Conservation (phyloP, 306 rosid genomes). For the Bauhinia variegata region DNA sequence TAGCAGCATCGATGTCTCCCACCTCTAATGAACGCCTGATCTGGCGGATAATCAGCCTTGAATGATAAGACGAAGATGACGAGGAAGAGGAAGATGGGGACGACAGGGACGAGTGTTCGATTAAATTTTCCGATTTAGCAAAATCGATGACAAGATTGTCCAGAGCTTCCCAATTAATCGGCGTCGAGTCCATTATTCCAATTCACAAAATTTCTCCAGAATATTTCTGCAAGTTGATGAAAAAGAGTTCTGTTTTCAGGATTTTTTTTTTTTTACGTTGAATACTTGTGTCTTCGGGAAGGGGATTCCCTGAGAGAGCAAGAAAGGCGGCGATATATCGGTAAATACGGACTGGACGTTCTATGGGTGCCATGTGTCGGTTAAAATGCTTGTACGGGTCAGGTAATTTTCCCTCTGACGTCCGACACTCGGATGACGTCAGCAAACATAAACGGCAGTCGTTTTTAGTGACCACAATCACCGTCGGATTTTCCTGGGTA, state of each 20-base stretch:
- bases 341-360: conserved; percentile 37
- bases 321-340: conserved; percentile 61
- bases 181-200: conserved; percentile 67
- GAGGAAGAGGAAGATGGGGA: conserved; percentile 48
- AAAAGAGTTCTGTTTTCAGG: conserved; percentile 12
- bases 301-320: conserved; percentile 1
- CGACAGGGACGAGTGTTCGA: conserved; percentile 56
- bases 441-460: no score
- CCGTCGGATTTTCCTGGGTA: no score
- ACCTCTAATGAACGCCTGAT: conserved; percentile 74
- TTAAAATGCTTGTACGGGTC: not conserved
- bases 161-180: conserved; percentile 93
- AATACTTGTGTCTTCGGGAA: not conserved
- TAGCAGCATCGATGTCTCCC: conserved; percentile 72
- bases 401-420: no score
- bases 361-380: conserved; percentile 39
- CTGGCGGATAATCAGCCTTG: conserved; percentile 78
- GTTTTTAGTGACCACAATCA: no score
- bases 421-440: no score
- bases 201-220: conserved; percentile 28
- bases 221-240: conserved; percentile 18
- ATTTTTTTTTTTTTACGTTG: conserved; percentile 20
- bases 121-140: conserved; percentile 87
- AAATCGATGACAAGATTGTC: conserved; percentile 82
- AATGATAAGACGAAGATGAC: conserved; percentile 82